phyloP scores from a whole-genome alignment of 1,284 basidiomycete genomes.

The Naganishia albida region DNA sequence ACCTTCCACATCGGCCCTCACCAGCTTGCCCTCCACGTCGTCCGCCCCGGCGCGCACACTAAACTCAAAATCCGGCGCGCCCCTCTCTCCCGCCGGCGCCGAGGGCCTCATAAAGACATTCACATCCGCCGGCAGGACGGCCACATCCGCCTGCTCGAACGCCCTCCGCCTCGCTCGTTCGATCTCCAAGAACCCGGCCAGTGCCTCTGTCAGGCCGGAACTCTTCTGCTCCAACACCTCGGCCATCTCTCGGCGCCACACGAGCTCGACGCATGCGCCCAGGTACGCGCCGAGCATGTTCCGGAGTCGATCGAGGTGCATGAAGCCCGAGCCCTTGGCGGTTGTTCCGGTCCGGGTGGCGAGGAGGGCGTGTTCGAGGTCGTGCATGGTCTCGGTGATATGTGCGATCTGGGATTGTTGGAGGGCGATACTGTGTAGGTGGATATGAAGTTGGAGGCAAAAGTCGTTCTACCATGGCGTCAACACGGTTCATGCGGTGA shows the following conservation, averaged over 20 bases:
- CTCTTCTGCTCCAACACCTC: slow-evolving; percentile 70
- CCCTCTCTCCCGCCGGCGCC: slow-evolving; percentile 37
- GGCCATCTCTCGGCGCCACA: slow-evolving; percentile 85
- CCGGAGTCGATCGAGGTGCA: slow-evolving; percentile 84
- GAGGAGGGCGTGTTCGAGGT: slow-evolving; percentile 66
- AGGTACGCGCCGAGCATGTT: slow-evolving; percentile 91
- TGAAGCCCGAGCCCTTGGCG: slow-evolving; percentile 66
- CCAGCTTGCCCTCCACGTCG: slow-evolving; percentile 56
- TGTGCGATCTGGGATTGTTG: slow-evolving; percentile 74
- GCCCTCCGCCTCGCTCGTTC: slow-evolving; percentile 75
- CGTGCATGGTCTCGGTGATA: slow-evolving; percentile 64
- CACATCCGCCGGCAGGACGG: slow-evolving; percentile 75
- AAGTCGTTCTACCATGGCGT: slow-evolving; percentile 69
- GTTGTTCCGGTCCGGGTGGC: slow-evolving; percentile 36
- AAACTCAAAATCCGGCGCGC: slow-evolving; percentile 70
- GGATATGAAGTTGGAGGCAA: slow-evolving; percentile 67
- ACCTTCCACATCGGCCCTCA: slow-evolving; percentile 73
- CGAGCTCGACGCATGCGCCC: slow-evolving; percentile 85
- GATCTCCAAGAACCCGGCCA: slow-evolving; percentile 69
- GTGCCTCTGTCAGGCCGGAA: slow-evolving; percentile 73
- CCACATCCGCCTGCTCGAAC: slow-evolving; percentile 74
- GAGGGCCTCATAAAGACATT: slow-evolving; percentile 59
- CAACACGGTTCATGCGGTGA: too few relatives aligned
- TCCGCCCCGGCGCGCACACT: slow-evolving; percentile 61
- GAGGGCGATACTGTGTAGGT: slow-evolving; percentile 68